Evolutionary conservation across 768 basidiomycete genomes (phyloP).

Genomic region (Mycena rosella): DNA sequence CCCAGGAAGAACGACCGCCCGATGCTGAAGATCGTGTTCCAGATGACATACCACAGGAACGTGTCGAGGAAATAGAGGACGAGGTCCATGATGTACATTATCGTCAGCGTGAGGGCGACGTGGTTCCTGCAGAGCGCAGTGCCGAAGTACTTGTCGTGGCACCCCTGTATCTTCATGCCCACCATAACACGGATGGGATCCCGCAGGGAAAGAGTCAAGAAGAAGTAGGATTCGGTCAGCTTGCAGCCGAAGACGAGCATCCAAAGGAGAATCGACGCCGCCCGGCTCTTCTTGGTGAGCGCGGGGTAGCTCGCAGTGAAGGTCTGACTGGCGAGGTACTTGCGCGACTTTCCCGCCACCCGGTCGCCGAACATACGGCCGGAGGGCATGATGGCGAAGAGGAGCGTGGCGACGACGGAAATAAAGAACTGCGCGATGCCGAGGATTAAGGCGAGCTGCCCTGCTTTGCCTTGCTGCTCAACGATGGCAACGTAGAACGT

Average conservation of each 20-base stretch:
- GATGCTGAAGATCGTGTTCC: slow-evolving; percentile 96
- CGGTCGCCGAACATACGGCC: slow-evolving; percentile 99
- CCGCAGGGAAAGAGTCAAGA: slow-evolving; percentile 94
- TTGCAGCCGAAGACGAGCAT: slow-evolving; percentile 96
- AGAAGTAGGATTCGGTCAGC: slow-evolving; percentile 97
- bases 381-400: slow-evolving; percentile 94
- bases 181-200: slow-evolving; percentile 96
- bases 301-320: slow-evolving; percentile 96
- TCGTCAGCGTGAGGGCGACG: slow-evolving; percentile 92
- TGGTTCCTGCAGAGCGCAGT: slow-evolving; percentile 89
- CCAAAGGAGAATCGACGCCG: slow-evolving; percentile 89
- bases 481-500: slow-evolving; percentile 95
- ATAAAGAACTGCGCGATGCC: slow-evolving; percentile 98
- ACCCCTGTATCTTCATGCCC: slow-evolving; percentile 94
- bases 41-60: slow-evolving; percentile 99
- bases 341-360: slow-evolving; percentile 93
- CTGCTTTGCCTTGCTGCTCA: slow-evolving; percentile 72
- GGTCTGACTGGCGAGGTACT: slow-evolving; percentile 98
- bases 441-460: slow-evolving; percentile 88
- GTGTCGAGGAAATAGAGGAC: slow-evolving; percentile 99
- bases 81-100: slow-evolving; percentile 99
- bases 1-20: slow-evolving; percentile 91
- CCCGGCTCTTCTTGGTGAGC: slow-evolving; percentile 72
- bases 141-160: slow-evolving; percentile 89
- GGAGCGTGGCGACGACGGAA: slow-evolving; percentile 84